Conservation (phyloP, 306 rosid species). For the Acacia crassicarpa region DNA sequence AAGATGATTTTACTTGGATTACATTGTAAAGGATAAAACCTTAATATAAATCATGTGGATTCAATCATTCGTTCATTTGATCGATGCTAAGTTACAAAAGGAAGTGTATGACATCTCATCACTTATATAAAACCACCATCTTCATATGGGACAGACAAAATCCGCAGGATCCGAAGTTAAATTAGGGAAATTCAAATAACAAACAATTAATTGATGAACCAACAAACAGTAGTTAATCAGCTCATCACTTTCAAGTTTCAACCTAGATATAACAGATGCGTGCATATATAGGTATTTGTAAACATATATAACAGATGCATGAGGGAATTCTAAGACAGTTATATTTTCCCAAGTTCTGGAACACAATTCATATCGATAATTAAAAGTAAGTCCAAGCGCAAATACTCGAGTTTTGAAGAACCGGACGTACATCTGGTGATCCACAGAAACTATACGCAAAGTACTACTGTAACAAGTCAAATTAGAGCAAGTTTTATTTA, state of each 20-base stretch:
- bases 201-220: conserved; percentile 16
- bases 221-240: conserved; percentile 22
- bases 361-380: background rate
- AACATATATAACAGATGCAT: background rate
- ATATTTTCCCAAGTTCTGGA: background rate
- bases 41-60: conserved; percentile 28
- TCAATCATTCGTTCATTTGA: conserved; percentile 38
- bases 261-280: background rate
- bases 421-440: background rate
- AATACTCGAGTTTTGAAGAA: background rate
- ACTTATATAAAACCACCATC: conserved; percentile 37
- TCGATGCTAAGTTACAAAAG: conserved; percentile 8
- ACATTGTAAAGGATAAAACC: conserved; percentile 22
- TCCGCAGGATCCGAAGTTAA: conserved; percentile 46
- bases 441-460: background rate
- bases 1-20: conserved; percentile 31
- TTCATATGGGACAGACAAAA: conserved; percentile 40
- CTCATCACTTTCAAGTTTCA: conserved; percentile 2
- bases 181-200: conserved; percentile 33
- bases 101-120: conserved; percentile 41
- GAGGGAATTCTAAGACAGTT: background rate
- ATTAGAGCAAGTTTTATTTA: background rate
- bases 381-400: background rate
- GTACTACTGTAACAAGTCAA: background rate
- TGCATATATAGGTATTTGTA: background rate